Evolutionary conservation across 2,329 filamentous ascomycete genomes (phyloP).

Genomic region (Apiospora pterosperma): DNA sequence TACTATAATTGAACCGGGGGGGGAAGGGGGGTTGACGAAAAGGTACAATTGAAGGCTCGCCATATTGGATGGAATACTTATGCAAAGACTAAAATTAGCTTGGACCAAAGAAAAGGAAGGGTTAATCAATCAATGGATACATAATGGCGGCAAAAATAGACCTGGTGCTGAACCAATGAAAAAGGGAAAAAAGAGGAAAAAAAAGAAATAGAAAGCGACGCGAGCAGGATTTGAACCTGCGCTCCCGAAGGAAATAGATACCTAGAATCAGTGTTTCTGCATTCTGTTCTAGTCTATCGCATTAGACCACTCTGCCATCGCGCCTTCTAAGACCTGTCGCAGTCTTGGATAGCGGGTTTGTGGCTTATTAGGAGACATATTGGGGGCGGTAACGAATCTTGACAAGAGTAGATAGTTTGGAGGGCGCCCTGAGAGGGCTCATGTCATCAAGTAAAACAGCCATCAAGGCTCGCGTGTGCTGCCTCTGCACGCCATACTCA

Average conservation of each 20-base stretch:
- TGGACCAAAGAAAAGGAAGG: too few species aligned
- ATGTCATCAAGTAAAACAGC: too few species aligned
- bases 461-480: too few species aligned
- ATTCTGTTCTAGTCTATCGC: background rate
- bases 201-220: background rate
- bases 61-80: too few species aligned
- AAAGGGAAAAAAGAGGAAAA: too few species aligned
- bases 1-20: background rate
- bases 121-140: too few species aligned
- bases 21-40: too few species aligned
- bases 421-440: background rate
- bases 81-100: too few species aligned
- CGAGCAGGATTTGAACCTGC: background rate
- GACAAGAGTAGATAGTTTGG: background rate
- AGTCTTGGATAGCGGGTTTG: background rate
- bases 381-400: background rate
- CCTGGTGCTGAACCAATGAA: too few species aligned
- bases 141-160: too few species aligned
- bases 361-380: background rate
- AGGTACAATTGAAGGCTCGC: too few species aligned
- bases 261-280: background rate
- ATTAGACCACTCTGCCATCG: background rate
- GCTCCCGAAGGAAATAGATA: background rate
- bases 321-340: background rate
- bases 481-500: too few species aligned